phyloP scores from a whole-genome alignment of 2,329 filamentous ascomycete species.

The Alternaria hordeiaustralica region DNA sequence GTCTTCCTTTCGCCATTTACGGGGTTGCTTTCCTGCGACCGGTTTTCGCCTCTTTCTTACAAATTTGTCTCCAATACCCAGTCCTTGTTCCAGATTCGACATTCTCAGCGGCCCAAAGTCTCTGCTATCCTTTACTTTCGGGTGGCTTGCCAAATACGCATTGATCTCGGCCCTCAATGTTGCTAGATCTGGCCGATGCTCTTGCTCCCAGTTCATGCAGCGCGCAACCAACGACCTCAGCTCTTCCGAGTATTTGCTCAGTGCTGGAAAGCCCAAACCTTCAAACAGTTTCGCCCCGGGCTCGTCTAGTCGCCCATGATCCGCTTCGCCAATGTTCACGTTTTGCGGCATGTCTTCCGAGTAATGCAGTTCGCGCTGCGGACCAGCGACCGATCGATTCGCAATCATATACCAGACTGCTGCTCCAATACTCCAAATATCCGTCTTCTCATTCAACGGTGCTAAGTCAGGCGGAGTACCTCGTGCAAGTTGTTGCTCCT shows the following conservation, averaged over 20 bases:
- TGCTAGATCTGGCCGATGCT: not conserved
- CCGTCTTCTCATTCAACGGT: not conserved
- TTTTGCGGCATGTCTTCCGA: not conserved
- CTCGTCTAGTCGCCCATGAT: not conserved
- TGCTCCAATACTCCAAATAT: not conserved
- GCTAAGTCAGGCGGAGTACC: not conserved
- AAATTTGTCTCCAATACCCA: not conserved
- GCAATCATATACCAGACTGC: not conserved
- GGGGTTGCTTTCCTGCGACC: not conserved
- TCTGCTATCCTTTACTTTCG: not conserved
- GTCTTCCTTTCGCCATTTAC: not conserved
- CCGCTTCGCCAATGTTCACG: not conserved
- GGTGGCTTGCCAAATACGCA: not conserved
- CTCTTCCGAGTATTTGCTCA: not conserved
- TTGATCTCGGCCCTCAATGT: not conserved
- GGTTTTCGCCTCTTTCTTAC: not conserved
- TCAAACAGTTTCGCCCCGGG: not conserved
- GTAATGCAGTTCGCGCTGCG: not conserved
- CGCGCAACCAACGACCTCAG: not conserved
- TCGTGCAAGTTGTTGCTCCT: not conserved
- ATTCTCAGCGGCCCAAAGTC: not conserved
- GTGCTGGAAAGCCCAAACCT: not conserved
- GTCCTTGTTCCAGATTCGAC: not conserved
- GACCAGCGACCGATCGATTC: not conserved
- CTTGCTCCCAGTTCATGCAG: not conserved